Base-by-base conservation (phyloP, 257 asterid species). In the Solanum bulbocastanum region DNA sequence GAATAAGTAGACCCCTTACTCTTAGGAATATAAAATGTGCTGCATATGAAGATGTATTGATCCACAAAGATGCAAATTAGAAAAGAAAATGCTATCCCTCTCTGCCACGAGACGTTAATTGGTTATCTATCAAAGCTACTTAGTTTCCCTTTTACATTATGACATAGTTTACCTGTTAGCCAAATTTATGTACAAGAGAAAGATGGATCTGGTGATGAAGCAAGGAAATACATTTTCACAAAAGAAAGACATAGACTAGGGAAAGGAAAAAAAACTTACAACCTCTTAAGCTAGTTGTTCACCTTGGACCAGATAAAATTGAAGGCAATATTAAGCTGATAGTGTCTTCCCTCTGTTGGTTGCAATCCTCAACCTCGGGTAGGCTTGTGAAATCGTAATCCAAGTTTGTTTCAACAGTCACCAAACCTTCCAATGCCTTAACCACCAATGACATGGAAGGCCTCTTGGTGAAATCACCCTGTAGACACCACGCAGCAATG, bases 401-500 rank as follows among this genome's bases (percentile, higher is more conserved):
- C 32, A 90, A 12, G 13, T 68, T 35, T 15, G 27, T 82, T 65
- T 88, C 86, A 35, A 75, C 87, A 42, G 36, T 44, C 27, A 79
- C 44, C 10, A 74, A 49, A 22, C 88, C 92, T 87, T 87, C 91
- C 27, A 89, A 76, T 9, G 71, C 92, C 85, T 72, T 91, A 16
- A 91, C 83, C 36, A 87, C 89, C 8, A 25, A 5, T 27, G 91
- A 83, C 89, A 91, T 91, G 20, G 91, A 83, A 5, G 90, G 92
- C 83, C 91, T 91, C 69, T 40, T 90, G 6, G 35, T 68, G 49
- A 30, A 81, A 35, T 88, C 90, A 0, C 68, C 42, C n/a, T 87
- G 90, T 18, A 91, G 73, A 60, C 91, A 91, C 90, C 90, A 91
- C 5, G 85, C 89, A 16, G 91, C 89, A n/a, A 87, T 1, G 15